Evolutionary conservation across 768 basidiomycete species (phyloP), one percentile per base, ranked within the genome.

Genomic region (Rickenella mellea): DNA sequence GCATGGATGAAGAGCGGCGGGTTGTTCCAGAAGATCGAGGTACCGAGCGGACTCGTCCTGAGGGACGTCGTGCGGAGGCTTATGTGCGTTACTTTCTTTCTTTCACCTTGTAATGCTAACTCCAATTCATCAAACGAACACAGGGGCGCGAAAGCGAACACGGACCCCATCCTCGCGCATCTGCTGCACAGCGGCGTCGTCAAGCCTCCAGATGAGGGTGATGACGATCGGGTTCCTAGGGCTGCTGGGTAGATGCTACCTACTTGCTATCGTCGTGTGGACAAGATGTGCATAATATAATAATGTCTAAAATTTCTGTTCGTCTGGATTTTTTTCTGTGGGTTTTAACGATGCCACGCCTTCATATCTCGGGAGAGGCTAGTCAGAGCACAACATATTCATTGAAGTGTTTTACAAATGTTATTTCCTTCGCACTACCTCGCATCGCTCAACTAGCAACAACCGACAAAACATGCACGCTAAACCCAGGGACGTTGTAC

Each of bases 11-110:
- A n/a, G n/a, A n/a, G n/a, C n/a, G n/a, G n/a, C n/a, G n/a, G n/a
- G n/a, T n/a, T n/a, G n/a, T 63, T 94, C 39, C 79, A 84, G 48
- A 88, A 91, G 62, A 70, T 96, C 44, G 87, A 93, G 45, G 68
- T 86, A 44, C 63, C 74, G 4, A 82, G 78, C 35, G 85, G 91
- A 6, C 58, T 61, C n/a, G 73, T 94, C 27, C 69, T 96, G 62
- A 66, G 70, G 33, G 75, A 80, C 6, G 82, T 78, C 36, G 81
- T 77, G 12, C 64, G 60, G 42, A 56, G 63, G 6, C 65, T 85
- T 19, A 51, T 83, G 85, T 90, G 51, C 53, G 82, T 67, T 30
- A 51, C 25, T 51, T 27, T 20, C 33, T 36, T 17, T 40, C 25
- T 46, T n/a, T 4, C 26, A 25, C 20, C 27, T 30, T 30, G 27